phyloP scores from a whole-genome alignment of 148 eudicot species.

The Beta vulgaris region DNA sequence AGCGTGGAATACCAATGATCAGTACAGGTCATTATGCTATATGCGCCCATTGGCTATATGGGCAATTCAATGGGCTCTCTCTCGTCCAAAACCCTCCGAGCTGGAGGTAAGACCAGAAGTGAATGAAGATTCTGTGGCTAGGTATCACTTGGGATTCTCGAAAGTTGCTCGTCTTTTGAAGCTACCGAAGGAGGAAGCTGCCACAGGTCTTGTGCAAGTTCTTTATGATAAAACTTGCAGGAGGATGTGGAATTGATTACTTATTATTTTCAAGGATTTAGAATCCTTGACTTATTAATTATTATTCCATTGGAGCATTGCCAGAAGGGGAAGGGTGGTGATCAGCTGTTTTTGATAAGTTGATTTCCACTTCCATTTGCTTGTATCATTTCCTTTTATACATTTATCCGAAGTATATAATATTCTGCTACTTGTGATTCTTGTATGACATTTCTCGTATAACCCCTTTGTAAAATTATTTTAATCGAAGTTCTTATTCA shows the following conservation, averaged over 20 bases:
- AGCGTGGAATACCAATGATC: constrained; percentile 46
- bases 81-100: constrained; percentile 24
- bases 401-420: too few species aligned
- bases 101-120: constrained; percentile 28
- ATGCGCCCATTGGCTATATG: constrained; percentile 55
- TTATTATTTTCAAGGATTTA: constrained; percentile 18
- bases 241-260: constrained; percentile 29
- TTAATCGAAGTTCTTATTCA: too few species aligned
- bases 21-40: constrained; percentile 46
- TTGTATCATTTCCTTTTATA: too few species aligned
- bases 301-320: too few species aligned
- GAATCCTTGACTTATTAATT: too few species aligned
- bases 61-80: constrained; percentile 52
- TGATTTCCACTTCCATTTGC: too few species aligned
- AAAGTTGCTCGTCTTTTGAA: constrained; percentile 40
- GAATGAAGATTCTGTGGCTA: constrained; percentile 27
- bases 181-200: constrained; percentile 33
- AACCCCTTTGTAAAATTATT: too few species aligned
- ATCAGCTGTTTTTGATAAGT: too few species aligned
- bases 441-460: too few species aligned
- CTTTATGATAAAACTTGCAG: constrained; percentile 38
- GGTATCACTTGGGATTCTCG: constrained; percentile 33
- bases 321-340: too few species aligned
- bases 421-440: too few species aligned
- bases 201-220: constrained; percentile 31